Conservation (phyloP, 192 early-diverging fungal genomes). For the Mortierella hygrophila region DNA sequence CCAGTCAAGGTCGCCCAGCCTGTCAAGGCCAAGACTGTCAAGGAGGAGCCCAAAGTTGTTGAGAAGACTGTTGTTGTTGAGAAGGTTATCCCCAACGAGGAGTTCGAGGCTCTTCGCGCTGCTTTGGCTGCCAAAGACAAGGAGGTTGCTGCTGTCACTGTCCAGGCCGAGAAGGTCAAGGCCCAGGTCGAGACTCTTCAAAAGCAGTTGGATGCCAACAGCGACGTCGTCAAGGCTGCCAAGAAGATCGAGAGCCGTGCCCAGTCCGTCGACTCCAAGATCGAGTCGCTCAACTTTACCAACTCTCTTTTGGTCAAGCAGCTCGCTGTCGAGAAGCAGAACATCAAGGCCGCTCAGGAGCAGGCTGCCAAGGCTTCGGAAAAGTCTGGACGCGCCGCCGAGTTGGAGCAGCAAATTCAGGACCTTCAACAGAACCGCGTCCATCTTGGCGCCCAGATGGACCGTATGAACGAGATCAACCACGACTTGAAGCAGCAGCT, state of each 20-base stretch:
- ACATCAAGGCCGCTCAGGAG: slow-evolving; percentile 34
- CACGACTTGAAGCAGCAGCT: slow-evolving; percentile 41
- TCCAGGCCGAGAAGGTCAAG: slow-evolving; percentile 23
- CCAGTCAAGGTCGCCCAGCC: slow-evolving; percentile 1
- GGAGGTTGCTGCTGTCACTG: slow-evolving; percentile 21
- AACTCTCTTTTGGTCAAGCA: slow-evolving; percentile 62
- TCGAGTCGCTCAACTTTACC: slow-evolving; percentile 60
- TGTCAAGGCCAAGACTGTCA: slow-evolving; percentile 10
- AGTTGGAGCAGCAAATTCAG: slow-evolving; percentile 44
- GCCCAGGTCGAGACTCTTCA: slow-evolving; percentile 34
- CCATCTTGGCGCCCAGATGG: slow-evolving; percentile 37
- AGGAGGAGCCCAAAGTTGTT: slow-evolving; percentile 25
- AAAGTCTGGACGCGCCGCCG: slow-evolving; percentile 12
- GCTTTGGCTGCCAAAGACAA: slow-evolving; percentile 29
- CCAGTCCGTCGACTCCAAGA: slow-evolving; percentile 41
- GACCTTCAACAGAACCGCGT: slow-evolving; percentile 46
- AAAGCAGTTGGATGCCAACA: slow-evolving; percentile 40
- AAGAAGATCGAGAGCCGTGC: slow-evolving; percentile 54
- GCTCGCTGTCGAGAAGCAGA: slow-evolving; percentile 56
- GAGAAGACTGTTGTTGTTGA: slow-evolving; percentile 10
- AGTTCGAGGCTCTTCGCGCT: slow-evolving; percentile 34
- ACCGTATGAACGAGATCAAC: slow-evolving; percentile 30
- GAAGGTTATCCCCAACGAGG: slow-evolving; percentile 30
- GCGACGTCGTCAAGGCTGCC: slow-evolving; percentile 36
- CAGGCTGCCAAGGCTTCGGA: slow-evolving; percentile 35